A percentile compares a stretch with the other conserved stretches of the same genome.
phyloP scores from a whole-genome alignment of 1,284 basidiomycete genomes.

The Taiwanofungus camphoratus region DNA sequence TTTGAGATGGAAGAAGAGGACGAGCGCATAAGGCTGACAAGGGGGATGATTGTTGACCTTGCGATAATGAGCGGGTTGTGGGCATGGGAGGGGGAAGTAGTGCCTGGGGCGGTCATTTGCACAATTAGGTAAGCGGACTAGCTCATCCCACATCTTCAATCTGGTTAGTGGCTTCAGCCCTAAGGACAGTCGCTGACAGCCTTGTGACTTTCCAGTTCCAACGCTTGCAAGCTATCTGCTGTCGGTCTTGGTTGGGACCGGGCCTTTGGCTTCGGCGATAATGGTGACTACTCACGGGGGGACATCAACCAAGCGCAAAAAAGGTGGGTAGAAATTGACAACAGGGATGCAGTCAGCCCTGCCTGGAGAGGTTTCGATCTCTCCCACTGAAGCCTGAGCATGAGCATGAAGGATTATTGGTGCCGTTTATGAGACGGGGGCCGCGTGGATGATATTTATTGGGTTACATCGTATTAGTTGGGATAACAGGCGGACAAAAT shows the following conservation, averaged over 20 bases:
- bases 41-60: slow-evolving; percentile 62
- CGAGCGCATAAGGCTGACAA: slow-evolving; percentile 43
- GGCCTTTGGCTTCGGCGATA: slow-evolving; percentile 49
- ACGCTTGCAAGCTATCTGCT: slow-evolving; percentile 52
- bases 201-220: slow-evolving; percentile 47
- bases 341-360: slow-evolving; percentile 45
- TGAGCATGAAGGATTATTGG: neutral
- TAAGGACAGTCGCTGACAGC: slow-evolving; percentile 6
- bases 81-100: slow-evolving; percentile 38
- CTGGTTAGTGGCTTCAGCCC: no score
- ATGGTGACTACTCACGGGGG: slow-evolving; percentile 33
- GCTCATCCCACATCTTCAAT: neutral
- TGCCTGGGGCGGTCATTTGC: slow-evolving; percentile 50
- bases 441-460: neutral
- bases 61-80: slow-evolving; percentile 57
- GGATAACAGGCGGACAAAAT: neutral
- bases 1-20: slow-evolving; percentile 38
- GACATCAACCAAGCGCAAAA: slow-evolving; percentile 38
- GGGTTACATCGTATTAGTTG: neutral
- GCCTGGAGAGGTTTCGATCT: slow-evolving; percentile 51
- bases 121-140: slow-evolving; percentile 44
- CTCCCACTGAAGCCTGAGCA: neutral
- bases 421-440: neutral
- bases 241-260: slow-evolving; percentile 57
- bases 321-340: slow-evolving; percentile 59